Conservation (phyloP, 129 eudicot species). For the Flaveria sonorensis region DNA sequence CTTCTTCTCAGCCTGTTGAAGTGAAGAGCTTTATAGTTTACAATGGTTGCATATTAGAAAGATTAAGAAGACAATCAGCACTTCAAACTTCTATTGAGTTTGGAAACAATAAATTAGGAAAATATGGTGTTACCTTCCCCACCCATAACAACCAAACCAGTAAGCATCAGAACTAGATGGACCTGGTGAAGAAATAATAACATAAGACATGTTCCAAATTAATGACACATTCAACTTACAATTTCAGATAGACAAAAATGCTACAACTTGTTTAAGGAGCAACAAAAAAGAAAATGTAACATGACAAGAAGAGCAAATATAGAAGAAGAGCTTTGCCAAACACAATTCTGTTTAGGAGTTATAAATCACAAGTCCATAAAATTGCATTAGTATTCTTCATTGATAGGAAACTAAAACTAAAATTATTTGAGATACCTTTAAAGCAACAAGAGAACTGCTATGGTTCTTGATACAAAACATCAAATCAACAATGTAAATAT, state of each 20-base stretch:
- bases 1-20: conserved; percentile 80
- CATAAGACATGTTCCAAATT: background rate
- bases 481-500: too few relatives aligned
- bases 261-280: background rate
- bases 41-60: conserved; percentile 56
- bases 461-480: too few relatives aligned
- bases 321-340: too few relatives aligned
- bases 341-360: background rate
- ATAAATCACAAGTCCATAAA: background rate
- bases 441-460: too few relatives aligned
- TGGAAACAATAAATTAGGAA: background rate
- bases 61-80: background rate
- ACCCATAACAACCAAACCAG: conserved; percentile 86
- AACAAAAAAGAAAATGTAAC: background rate
- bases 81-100: background rate
- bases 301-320: background rate
- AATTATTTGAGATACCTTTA: too few relatives aligned
- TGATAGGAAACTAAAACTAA: too few relatives aligned
- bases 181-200: conserved; percentile 49
- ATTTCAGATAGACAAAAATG: background rate
- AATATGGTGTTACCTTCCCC: conserved; percentile 71
- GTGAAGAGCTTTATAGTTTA: conserved; percentile 83
- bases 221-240: background rate
- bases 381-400: background rate
- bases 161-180: conserved; percentile 93